Conservation (phyloP, 169 alveolate genomes). For the Plasmodium coatneyi region DNA sequence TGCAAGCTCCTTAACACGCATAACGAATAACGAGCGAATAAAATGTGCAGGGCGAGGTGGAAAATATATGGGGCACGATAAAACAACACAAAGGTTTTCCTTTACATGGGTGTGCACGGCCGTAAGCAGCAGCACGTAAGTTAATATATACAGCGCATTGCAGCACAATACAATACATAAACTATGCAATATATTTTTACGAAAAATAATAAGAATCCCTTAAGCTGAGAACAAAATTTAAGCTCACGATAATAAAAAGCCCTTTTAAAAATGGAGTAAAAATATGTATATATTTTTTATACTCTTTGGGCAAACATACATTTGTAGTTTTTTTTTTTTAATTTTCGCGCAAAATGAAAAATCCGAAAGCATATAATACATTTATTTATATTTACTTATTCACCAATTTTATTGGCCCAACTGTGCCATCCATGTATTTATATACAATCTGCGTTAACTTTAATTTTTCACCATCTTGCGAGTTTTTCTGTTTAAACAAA, state of each 20-base stretch:
- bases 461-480: neutral
- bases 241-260: neutral
- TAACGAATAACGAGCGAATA: neutral
- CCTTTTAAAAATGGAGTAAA: neutral
- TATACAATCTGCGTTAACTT: neutral
- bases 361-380: neutral
- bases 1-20: neutral
- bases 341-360: neutral
- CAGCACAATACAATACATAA: neutral
- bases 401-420: neutral
- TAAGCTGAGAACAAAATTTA: neutral
- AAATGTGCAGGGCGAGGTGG: neutral
- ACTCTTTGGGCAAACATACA: neutral
- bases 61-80: neutral
- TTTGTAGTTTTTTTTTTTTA: neutral
- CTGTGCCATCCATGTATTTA: neutral
- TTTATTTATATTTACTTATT: neutral
- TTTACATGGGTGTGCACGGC: neutral
- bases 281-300: neutral
- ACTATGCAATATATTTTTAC: neutral
- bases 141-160: conserved; percentile 1
- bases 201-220: neutral
- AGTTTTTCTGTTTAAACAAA: neutral
- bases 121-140: neutral
- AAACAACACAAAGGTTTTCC: conserved; percentile 3